Conservation (phyloP, 1,139 yeast species). For the Suhomyces taliae region DNA sequence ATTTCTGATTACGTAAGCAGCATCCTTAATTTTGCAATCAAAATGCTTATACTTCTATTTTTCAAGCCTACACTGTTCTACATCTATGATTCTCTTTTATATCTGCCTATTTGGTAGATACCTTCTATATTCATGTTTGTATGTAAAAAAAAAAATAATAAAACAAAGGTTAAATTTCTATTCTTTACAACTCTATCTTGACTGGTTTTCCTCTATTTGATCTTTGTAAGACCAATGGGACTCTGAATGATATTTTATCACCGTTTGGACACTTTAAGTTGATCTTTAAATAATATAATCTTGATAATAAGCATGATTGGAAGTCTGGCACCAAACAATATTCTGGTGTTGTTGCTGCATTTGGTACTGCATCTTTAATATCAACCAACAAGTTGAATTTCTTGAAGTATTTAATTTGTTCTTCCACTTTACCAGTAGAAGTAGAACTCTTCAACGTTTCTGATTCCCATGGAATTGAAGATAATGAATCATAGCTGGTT, state of each 20-base stretch:
- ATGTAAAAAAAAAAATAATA: too few species aligned
- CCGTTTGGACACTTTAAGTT: slow-evolving; percentile 30
- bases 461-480: slow-evolving; percentile 24
- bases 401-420: slow-evolving; percentile 20
- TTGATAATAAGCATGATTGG: slow-evolving; percentile 36
- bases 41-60: too few species aligned
- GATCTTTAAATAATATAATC: slow-evolving; percentile 37
- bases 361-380: slow-evolving; percentile 16
- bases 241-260: slow-evolving; percentile 28
- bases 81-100: too few species aligned
- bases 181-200: background rate
- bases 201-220: background rate
- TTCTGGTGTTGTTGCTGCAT: slow-evolving; percentile 14
- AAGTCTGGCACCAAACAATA: slow-evolving; percentile 41
- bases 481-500: slow-evolving; percentile 6
- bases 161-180: background rate
- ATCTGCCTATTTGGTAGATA: too few species aligned
- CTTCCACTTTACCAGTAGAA: slow-evolving; percentile 15
- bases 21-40: background rate
- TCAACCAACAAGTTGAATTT: slow-evolving; percentile 25
- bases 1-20: too few species aligned
- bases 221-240: slow-evolving; percentile 32
- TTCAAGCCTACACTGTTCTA: background rate
- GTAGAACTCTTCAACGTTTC: slow-evolving; percentile 15
- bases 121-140: too few species aligned